phyloP scores from a whole-genome alignment of 1,284 basidiomycete species.

The Pseudozyma flocculosa region DNA sequence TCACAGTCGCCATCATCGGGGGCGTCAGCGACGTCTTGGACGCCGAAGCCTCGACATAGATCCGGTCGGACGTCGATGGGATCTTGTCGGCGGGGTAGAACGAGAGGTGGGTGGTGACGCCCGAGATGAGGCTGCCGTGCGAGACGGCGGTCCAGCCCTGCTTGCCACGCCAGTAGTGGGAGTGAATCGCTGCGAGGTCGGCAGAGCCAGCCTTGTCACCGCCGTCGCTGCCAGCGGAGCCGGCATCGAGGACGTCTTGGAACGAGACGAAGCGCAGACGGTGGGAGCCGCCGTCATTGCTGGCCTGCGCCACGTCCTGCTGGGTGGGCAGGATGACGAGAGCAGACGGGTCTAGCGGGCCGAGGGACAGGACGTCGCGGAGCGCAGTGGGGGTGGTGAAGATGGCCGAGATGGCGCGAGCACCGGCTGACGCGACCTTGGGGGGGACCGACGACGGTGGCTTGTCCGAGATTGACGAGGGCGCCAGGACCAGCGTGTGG shows the following conservation, averaged over 20 bases:
- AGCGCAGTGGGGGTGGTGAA: conserved; percentile 33
- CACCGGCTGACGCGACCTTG: conserved; percentile 10
- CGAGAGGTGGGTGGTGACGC: conserved; percentile 44
- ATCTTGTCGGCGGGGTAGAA: conserved; percentile 50
- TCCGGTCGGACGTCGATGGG: conserved; percentile 28
- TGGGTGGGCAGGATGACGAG: conserved; percentile 27
- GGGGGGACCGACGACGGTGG: conserved; percentile 11
- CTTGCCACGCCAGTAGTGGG: conserved; percentile 37
- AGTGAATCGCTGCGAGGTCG: conserved; percentile 17
- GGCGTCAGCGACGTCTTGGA: conserved; percentile 15
- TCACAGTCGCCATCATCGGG: conserved; percentile 21
- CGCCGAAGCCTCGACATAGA: conserved; percentile 33
- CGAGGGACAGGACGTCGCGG: conserved; percentile 13
- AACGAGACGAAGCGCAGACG: conserved; percentile 27
- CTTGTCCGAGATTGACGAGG: conserved; percentile 8
- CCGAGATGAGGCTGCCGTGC: conserved; percentile 38
- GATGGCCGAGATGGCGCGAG: conserved; percentile 21
- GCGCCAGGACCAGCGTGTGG: conserved; percentile 27
- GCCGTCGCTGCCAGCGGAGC: conserved; percentile 1
- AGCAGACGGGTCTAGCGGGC: conserved; percentile 25
- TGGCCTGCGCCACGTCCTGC: conserved; percentile 18
- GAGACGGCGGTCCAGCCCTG: conserved; percentile 37
- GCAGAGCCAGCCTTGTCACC: background rate
- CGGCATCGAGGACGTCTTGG: conserved; percentile 23
- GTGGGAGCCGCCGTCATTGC: conserved; percentile 17